phyloP scores from a whole-genome alignment of 2,329 filamentous ascomycete species.

The Exophiala mesophila region DNA sequence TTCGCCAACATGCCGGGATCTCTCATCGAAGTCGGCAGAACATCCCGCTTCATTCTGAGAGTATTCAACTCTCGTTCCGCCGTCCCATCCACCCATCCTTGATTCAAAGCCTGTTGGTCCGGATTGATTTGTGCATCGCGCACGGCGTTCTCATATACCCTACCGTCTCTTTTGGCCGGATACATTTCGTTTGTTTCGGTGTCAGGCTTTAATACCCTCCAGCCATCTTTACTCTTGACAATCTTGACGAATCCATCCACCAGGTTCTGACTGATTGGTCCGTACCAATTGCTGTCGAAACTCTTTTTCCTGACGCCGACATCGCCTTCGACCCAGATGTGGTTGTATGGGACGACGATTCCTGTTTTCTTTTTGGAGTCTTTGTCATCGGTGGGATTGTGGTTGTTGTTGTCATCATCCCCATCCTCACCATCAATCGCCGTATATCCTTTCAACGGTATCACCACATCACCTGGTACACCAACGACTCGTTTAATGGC shows the following conservation, averaged over 20 bases:
- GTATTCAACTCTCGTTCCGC: constrained; percentile 15
- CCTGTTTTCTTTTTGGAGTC: no score
- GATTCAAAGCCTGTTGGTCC: constrained; percentile 6
- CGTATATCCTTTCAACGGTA: constrained; percentile 59
- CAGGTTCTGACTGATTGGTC: constrained; percentile 70
- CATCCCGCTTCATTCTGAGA: constrained; percentile 9
- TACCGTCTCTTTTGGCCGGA: constrained; percentile 24
- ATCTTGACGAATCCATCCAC: constrained; percentile 71
- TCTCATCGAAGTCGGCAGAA: constrained; percentile 7
- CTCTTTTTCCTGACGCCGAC: constrained; percentile 63
- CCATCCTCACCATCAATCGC: constrained; percentile 32
- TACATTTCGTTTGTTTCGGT: constrained; percentile 40
- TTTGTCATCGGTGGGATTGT: no score
- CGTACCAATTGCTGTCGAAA: constrained; percentile 84
- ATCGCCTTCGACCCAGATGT: constrained; percentile 95
- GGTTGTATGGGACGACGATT: constrained; percentile 70
- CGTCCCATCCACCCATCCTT: constrained; percentile 12
- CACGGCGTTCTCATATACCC: constrained; percentile 26
- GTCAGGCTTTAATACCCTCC: constrained; percentile 45
- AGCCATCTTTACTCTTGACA: constrained; percentile 56
- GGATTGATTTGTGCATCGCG: constrained; percentile 19
- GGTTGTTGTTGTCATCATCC: no score
- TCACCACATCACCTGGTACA: constrained; percentile 71
- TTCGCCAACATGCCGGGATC: constrained; percentile 10
- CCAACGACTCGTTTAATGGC: constrained; percentile 80